phyloP scores from a whole-genome alignment of 1,284 basidiomycete species.

The Tausonia pullulans region DNA sequence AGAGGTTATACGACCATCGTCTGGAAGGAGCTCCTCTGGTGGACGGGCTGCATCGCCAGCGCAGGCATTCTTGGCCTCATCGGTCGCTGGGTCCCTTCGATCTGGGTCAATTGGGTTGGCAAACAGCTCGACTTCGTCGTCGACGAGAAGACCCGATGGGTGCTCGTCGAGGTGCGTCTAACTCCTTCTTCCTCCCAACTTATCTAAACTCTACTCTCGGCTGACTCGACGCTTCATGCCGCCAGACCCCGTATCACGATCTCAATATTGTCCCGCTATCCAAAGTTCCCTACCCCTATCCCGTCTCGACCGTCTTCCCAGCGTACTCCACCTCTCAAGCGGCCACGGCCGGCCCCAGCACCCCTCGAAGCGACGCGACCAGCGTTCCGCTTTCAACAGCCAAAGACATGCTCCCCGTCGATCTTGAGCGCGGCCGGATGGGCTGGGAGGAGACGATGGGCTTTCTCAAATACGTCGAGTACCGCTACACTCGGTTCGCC shows the following conservation, averaged over 20 bases:
- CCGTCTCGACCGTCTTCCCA: slow-evolving; percentile 65
- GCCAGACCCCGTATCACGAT: slow-evolving; percentile 67
- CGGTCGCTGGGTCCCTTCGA: slow-evolving; percentile 82
- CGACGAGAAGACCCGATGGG: slow-evolving; percentile 47
- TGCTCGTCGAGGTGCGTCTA: slow-evolving; percentile 75
- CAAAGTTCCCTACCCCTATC: slow-evolving; percentile 60
- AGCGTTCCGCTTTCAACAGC: slow-evolving; percentile 22
- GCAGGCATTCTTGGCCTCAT: slow-evolving; percentile 69
- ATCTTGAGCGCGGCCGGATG: slow-evolving; percentile 30
- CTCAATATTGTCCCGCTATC: slow-evolving; percentile 63
- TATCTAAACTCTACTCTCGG: background rate
- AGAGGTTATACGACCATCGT: slow-evolving; percentile 69
- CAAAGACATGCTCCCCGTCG: slow-evolving; percentile 28
- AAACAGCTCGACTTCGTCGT: slow-evolving; percentile 72
- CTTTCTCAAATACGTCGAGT: slow-evolving; percentile 45
- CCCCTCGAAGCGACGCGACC: slow-evolving; percentile 5
- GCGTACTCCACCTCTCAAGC: slow-evolving; percentile 11
- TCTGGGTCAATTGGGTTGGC: slow-evolving; percentile 84
- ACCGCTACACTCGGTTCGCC: slow-evolving; percentile 81
- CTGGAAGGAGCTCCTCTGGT: slow-evolving; percentile 62
- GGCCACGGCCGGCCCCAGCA: background rate
- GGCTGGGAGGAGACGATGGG: slow-evolving; percentile 34
- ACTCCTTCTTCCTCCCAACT: background rate
- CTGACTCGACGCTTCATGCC: slow-evolving; percentile 20
- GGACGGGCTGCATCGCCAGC: slow-evolving; percentile 54